Base-by-base conservation (phyloP, 768 basidiomycete genomes). In the Mycena vulgaris region DNA sequence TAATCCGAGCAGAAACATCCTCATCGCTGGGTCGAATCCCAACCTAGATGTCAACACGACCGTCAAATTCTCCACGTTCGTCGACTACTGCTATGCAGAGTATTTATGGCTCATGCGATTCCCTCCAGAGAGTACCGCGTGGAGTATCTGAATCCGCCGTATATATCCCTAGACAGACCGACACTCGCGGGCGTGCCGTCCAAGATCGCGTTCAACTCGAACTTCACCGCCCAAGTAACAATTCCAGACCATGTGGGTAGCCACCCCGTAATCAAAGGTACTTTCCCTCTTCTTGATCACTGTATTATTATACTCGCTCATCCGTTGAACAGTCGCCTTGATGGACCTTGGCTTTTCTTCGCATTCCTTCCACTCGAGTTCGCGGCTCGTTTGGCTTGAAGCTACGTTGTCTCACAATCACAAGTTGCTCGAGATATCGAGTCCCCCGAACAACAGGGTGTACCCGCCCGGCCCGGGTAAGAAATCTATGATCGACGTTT, bases 271-370 rank as follows among this genome's bases (percentile, higher is more conserved):
- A 55, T 70, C 40, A 31, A 60, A 62, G 59, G 69, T 74, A 27
- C 70, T 60, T 71, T 72, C 35, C 27, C 58, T 40, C 10, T 23
- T 25, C 8, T 27, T 7, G 5, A n/a, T 14, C 35, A 37, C 35
- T 37, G 35, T 37, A 37, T 13, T 37, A 37, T 37, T 37, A 37
- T 37, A 5, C 37, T 40, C 25, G 27, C 28, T 39, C 52, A 37
- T 45, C 53, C 63, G 27, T 62, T 31, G 21, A 30, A 13, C 33
- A 82, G 81, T 80, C 7, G 73, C 80, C 8, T 69, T 82, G 17
- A 80, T 82, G 79, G 81, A 82, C 51, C 70, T 82, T n/a, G 81
- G 81, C 17, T 82, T 78, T 74, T 82, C 81, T 5, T 75, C 77
- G 16, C 81, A 82, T 66, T 79, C 79, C 3, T 81, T 81, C 79